Conservation (phyloP, 2,329 filamentous ascomycete genomes). For the Sporothrix mexicana region DNA sequence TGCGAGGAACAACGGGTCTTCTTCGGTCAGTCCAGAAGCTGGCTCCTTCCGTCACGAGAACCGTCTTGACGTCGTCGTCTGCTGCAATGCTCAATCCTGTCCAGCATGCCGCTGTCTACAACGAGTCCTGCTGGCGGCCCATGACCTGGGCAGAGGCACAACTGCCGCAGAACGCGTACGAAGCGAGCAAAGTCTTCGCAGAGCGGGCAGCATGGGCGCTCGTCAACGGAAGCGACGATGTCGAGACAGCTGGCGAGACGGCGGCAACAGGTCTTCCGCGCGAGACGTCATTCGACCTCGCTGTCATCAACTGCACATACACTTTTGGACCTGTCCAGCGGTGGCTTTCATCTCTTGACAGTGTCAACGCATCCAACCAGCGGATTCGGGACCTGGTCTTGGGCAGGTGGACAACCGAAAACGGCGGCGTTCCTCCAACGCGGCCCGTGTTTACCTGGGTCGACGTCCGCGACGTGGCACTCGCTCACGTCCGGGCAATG, state of each 20-base stretch:
- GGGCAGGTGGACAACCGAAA: conserved; percentile 63
- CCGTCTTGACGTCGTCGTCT: conserved; percentile 62
- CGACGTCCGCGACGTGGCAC: conserved; percentile 62
- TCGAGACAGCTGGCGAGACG: conserved; percentile 49
- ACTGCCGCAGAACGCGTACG: conserved; percentile 43
- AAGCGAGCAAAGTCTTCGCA: conserved; percentile 63
- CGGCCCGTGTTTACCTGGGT: conserved; percentile 64
- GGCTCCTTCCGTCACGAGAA: conserved; percentile 62
- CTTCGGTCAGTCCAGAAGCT: conserved; percentile 54
- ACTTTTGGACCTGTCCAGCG: conserved; percentile 69
- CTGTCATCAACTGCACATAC: conserved; percentile 66
- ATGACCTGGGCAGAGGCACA: conserved; percentile 48
- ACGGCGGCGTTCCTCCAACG: conserved; percentile 60
- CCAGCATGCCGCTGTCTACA: conserved; percentile 48
- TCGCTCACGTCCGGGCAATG: neutral
- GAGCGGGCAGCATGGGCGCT: conserved; percentile 72
- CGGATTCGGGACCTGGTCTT: conserved; percentile 67
- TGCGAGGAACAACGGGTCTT: conserved; percentile 58
- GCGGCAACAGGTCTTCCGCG: neutral
- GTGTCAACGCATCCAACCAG: conserved; percentile 75
- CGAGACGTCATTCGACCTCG: conserved; percentile 57
- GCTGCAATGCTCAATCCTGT: conserved; percentile 51
- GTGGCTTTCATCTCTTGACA: conserved; percentile 66
- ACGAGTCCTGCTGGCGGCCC: conserved; percentile 50
- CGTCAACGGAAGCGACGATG: conserved; percentile 47